Conservation (phyloP, 208 protist species). For the Crithidia bombi region DNA sequence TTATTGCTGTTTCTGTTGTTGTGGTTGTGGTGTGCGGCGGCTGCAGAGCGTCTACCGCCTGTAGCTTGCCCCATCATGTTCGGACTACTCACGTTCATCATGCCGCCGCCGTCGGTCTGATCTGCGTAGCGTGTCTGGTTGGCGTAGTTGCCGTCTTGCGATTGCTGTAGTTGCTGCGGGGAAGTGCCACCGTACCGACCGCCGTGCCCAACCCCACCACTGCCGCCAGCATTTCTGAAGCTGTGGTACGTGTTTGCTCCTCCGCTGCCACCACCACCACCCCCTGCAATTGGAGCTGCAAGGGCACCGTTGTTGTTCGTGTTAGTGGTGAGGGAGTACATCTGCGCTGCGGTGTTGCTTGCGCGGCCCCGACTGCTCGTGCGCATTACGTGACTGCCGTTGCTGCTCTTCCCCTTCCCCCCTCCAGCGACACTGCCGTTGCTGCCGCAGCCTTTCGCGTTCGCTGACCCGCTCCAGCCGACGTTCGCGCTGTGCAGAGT, state of each 20-base stretch:
- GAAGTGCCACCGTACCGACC: background rate
- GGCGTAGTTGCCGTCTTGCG: slow-evolving; percentile 1
- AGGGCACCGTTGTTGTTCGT: slow-evolving; percentile 17
- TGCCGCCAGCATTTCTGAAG: background rate
- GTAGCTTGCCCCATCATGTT: background rate
- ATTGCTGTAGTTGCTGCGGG: slow-evolving; percentile 20
- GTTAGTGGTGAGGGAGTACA: background rate
- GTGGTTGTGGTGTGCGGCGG: background rate
- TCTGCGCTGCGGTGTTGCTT: background rate
- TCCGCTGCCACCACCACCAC: background rate
- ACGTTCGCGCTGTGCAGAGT: slow-evolving; percentile 1
- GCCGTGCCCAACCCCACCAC: background rate
- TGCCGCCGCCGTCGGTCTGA: background rate
- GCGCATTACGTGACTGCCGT: background rate
- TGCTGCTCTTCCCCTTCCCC: background rate
- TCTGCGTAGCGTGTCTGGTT: slow-evolving; percentile 9
- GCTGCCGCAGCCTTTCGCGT: background rate
- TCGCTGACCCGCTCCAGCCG: background rate
- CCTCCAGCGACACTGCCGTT: slow-evolving; percentile 6
- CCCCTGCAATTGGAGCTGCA: background rate
- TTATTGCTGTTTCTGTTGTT: slow-evolving; percentile 15
- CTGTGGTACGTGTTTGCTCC: slow-evolving; percentile 14
- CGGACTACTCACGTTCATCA: background rate
- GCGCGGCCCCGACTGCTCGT: slow-evolving; percentile 20
- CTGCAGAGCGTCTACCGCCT: background rate